These are phyloP conservation scores for Dryas drummondii DNA, from an alignment of 306 rosid genomes.

Conservation along the genomic window DNA sequence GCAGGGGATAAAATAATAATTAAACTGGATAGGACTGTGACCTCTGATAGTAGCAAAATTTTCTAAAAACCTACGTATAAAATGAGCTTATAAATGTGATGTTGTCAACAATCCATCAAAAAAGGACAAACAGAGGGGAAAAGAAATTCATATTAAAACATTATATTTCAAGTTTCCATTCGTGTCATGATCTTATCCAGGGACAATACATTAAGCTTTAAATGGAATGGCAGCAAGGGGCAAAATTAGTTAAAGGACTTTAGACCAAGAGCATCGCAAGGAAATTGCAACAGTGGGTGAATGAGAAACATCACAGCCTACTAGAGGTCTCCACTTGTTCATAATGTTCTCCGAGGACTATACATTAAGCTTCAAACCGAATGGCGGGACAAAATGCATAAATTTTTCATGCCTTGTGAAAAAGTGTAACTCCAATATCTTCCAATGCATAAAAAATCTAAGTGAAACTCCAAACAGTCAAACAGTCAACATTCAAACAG, in stretches of 20 bases:
- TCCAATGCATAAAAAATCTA: too few relatives aligned
- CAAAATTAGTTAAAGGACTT: background rate
- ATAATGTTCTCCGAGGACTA: background rate
- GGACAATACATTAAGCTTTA: background rate
- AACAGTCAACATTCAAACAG: too few relatives aligned
- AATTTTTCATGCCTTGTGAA: background rate
- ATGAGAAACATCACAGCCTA: background rate
- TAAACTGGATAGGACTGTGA: background rate
- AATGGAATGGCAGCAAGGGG: background rate
- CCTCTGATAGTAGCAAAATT: too few relatives aligned
- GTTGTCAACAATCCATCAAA: background rate
- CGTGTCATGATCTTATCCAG: background rate
- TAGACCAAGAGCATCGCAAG: background rate
- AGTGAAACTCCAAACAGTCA: too few relatives aligned
- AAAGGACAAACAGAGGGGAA: background rate
- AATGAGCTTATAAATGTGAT: background rate
- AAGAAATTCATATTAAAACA: background rate
- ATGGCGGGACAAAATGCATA: background rate
- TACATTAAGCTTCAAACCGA: background rate
- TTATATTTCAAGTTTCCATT: background rate
- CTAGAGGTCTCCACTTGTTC: background rate
- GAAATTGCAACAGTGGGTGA: background rate
- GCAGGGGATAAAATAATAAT: slow-evolving; percentile 1
- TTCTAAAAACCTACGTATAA: too few relatives aligned
- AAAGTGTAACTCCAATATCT: too few relatives aligned